Evolutionary conservation across 805 yeast genomes (phyloP).

Genomic region (Nakazawaea populi): DNA sequence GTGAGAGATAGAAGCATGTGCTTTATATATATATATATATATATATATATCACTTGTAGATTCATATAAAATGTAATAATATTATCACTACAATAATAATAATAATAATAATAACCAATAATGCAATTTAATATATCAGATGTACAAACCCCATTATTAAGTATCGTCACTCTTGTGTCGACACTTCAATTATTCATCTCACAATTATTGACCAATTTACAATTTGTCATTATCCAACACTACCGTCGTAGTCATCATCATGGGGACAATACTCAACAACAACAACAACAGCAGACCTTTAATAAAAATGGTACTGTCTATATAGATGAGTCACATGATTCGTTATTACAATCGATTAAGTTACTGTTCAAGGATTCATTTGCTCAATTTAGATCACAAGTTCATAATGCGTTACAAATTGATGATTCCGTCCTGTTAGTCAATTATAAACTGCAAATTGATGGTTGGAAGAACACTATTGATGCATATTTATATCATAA

Average conservation of each 20-base stretch:
- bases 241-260: too few species aligned
- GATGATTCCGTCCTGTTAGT: neutral
- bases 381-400: neutral
- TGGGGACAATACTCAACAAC: too few species aligned
- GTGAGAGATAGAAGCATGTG: neutral
- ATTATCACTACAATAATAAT: neutral
- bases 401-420: neutral
- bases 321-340: too few species aligned
- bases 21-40: neutral
- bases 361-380: neutral
- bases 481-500: neutral
- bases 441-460: neutral
- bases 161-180: neutral
- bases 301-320: too few species aligned
- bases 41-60: neutral
- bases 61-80: neutral
- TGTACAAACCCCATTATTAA: slow-evolving; percentile 5
- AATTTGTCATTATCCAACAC: too few species aligned
- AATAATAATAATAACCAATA: neutral
- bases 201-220: neutral
- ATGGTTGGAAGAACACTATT: neutral
- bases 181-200: neutral
- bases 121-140: slow-evolving; percentile 5
- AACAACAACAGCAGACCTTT: too few species aligned
- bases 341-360: neutral